Evolutionary conservation across 148 eudicot genomes (phyloP).

Genomic region (Vaccinium corymbosum): DNA sequence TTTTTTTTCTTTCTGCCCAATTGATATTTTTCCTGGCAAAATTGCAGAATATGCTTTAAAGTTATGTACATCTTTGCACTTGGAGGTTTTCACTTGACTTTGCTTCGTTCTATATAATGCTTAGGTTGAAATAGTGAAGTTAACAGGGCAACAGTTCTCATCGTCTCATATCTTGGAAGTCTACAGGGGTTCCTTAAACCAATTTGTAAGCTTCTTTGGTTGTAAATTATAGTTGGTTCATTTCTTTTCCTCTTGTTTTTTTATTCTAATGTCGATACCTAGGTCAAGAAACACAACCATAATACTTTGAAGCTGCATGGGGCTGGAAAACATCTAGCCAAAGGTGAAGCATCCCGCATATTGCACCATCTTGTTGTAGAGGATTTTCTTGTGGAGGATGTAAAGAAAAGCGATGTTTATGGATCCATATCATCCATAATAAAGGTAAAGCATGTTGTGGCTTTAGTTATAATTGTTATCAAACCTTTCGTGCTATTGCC

Average conservation of each 20-base stretch:
- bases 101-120: constrained; percentile 10
- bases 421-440: constrained; percentile 86
- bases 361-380: constrained; percentile 85
- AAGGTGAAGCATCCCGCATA: constrained; percentile 91
- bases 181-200: constrained; percentile 84
- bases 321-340: constrained; percentile 82
- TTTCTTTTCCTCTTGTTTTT: constrained; percentile 1
- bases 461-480: neutral
- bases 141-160: constrained; percentile 63
- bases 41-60: neutral
- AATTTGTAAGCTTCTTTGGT: constrained; percentile 49
- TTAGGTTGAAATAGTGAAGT: constrained; percentile 87
- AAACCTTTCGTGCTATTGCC: constrained; percentile 7
- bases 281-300: constrained; percentile 88
- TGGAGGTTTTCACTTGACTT: neutral
- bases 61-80: neutral
- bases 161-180: constrained; percentile 91
- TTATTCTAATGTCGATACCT: constrained; percentile 18
- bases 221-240: neutral
- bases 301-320: constrained; percentile 69
- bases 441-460: constrained; percentile 39
- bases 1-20: constrained; percentile 9
- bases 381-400: constrained; percentile 79
- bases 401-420: constrained; percentile 82
- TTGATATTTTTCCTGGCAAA: neutral